Evolutionary conservation across 257 asterid genomes (phyloP).

Genomic region (Catharanthus roseus): DNA sequence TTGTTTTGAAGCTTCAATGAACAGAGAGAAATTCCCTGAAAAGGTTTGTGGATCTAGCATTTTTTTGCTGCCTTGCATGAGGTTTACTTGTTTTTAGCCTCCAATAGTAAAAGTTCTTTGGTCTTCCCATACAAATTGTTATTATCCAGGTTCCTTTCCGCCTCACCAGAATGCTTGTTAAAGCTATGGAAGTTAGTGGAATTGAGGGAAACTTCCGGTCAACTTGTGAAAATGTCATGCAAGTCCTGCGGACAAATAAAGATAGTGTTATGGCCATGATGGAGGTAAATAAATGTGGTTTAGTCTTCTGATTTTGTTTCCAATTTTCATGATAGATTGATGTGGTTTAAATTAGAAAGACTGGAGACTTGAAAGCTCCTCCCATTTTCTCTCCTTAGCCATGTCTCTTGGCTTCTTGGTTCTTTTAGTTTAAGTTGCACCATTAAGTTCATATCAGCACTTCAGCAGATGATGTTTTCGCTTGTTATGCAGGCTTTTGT

Average conservation of each 20-base stretch:
- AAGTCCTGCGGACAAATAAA: conserved; percentile 86
- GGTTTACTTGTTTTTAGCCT: conserved; percentile 8
- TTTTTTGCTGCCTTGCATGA: background rate
- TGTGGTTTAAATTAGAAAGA: background rate
- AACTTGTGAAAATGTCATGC: conserved; percentile 97
- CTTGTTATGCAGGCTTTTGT: conserved; percentile 77
- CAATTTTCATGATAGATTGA: background rate
- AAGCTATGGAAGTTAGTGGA: conserved; percentile 99
- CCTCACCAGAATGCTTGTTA: conserved; percentile 96
- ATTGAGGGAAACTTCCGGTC: conserved; percentile 97
- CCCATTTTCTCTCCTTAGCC: background rate
- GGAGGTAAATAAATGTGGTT: conserved; percentile 60
- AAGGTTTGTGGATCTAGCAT: conserved; percentile 44
- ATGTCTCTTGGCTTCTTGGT: background rate
- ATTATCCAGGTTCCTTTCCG: conserved; percentile 93
- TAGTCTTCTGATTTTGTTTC: background rate
- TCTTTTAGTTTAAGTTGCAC: background rate
- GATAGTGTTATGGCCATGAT: conserved; percentile 99
- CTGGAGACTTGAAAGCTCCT: background rate
- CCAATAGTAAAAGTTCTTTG: conserved; percentile 2
- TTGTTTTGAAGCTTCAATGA: conserved; percentile 99
- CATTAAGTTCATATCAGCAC: background rate
- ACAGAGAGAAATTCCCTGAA: conserved; percentile 97
- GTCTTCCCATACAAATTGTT: conserved; percentile 3
- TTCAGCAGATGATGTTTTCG: background rate